Base-by-base conservation (phyloP, 441 rosid genomes). In the Bocquillonia castaneifolia region DNA sequence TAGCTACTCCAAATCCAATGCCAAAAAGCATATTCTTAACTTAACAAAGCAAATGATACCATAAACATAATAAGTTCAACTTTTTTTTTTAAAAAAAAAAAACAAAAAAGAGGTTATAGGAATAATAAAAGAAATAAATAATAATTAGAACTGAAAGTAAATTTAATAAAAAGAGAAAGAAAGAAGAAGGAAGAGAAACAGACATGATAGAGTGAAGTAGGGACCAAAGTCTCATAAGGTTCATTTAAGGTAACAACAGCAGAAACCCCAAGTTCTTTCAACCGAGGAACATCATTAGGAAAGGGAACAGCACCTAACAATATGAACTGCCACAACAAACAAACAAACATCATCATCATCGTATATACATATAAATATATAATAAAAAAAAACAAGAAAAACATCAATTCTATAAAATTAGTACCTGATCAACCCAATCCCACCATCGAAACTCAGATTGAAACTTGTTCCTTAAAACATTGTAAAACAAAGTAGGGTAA, bases 401-500 rank as follows among this genome's bases (percentile, higher is more conserved):
- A 37, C n/a, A 31, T 26, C n/a, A 2, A 29, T 0, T 18, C 9
- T 59, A 8, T 2, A 5, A 8, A 32, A 29, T 25, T 42, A 48
- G n/a, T 67, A 85, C 88, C 90, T 82, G 80, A 66, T 76, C 86
- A 55, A 83, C 78, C 48, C 80, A 67, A 74, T 83, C 88, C 90
- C 88, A 85, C 90, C 90, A 85, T 32, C 83, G 78, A 76, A 85
- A 85, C 56, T 82, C 90, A 3, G 85, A 50, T 65, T 85, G 80
- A 29, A 85, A 70, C 72, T 76, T 82, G 77, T 82, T 85, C 68
- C 90, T 80, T 10, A 82, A 58, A 69, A 81, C 76, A 69, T 86
- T 86, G 65, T 82, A 84, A 37, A 86, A 51, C 67, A 86, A 66
- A 3, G 91, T 84, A 6, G 88, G 88, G 54, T 86, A 86, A 74